phyloP scores from a whole-genome alignment of 805 yeast genomes.

The Spathaspora sp. region DNA sequence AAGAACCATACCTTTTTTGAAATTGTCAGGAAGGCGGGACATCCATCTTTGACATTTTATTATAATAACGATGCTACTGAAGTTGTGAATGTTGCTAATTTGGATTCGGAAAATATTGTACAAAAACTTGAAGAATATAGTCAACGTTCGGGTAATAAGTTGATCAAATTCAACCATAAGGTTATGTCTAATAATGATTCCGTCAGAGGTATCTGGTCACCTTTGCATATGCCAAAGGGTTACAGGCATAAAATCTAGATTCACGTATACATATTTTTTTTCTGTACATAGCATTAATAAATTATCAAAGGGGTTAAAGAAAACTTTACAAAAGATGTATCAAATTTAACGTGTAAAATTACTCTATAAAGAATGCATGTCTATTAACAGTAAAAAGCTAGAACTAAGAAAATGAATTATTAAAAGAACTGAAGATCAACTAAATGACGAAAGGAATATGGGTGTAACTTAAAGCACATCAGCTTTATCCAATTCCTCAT shows the following conservation, averaged over 20 bases:
- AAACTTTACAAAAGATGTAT: background rate
- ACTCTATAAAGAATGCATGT: background rate
- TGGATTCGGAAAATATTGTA: conserved; percentile 56
- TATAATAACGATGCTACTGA: conserved; percentile 27
- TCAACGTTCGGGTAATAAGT: conserved; percentile 67
- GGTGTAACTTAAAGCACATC: background rate
- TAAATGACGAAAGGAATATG: background rate
- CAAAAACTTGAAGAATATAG: conserved; percentile 61
- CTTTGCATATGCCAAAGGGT: conserved; percentile 65
- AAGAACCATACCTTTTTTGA: conserved; percentile 72
- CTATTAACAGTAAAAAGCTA: background rate
- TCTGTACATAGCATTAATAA: conserved; percentile 1
- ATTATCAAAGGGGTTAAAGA: background rate
- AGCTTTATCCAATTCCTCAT: conserved; percentile 1
- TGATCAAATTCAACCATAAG: conserved; percentile 61
- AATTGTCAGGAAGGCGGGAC: conserved; percentile 70
- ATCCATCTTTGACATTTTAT: conserved; percentile 58
- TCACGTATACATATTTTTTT: background rate
- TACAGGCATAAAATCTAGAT: conserved; percentile 35
- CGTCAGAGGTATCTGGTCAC: conserved; percentile 97
- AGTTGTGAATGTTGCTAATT: conserved; percentile 73
- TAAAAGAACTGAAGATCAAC: conserved; percentile 2
- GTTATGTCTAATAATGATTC: conserved; percentile 78
- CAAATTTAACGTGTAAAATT: background rate
- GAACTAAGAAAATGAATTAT: background rate